A percentile compares a stretch with the other conserved stretches of the same genome.
These are phyloP conservation scores for Penicillium occitanis DNA, from an alignment of 2,329 filamentous ascomycete genomes.

Conservation along the genomic window DNA sequence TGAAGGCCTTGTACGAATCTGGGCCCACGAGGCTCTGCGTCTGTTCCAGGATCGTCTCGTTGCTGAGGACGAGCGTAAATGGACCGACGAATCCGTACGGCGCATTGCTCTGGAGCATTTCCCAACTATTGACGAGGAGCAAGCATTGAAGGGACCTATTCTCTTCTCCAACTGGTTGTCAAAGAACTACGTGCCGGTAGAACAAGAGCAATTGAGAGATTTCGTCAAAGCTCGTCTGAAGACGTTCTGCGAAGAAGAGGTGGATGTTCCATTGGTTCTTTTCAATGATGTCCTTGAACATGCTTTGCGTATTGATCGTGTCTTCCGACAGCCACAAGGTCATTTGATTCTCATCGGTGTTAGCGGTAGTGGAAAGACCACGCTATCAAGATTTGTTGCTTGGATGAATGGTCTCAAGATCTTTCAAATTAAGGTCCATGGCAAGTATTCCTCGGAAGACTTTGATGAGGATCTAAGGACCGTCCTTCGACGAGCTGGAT, in stretches of 20 bases:
- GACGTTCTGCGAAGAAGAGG: constrained; percentile 99
- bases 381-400: constrained; percentile 92
- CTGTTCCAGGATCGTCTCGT: constrained; percentile 98
- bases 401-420: constrained; percentile 99
- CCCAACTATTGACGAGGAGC: constrained; percentile 88
- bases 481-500: constrained; percentile 88
- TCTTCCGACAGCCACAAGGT: constrained; percentile 96
- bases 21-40: constrained; percentile 94
- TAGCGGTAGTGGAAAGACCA: constrained; percentile 98
- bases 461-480: constrained; percentile 97
- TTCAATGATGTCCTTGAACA: constrained; percentile 99
- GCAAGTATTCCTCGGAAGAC: constrained; percentile 96
- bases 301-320: constrained; percentile 94
- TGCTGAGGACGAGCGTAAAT: constrained; percentile 86
- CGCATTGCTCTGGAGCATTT: constrained; percentile 88
- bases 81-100: constrained; percentile 86
- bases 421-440: constrained; percentile 99
- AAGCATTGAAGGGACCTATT: constrained; percentile 87
- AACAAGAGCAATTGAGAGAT: constrained; percentile 89
- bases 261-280: constrained; percentile 96
- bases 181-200: constrained; percentile 96
- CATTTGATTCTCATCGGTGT: constrained; percentile 98
- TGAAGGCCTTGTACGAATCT: constrained; percentile 92
- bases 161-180: constrained; percentile 99
- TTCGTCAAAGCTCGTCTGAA: constrained; percentile 96